Base-by-base conservation (phyloP, 257 asterid genomes). In the Primulina huaijiensis region DNA sequence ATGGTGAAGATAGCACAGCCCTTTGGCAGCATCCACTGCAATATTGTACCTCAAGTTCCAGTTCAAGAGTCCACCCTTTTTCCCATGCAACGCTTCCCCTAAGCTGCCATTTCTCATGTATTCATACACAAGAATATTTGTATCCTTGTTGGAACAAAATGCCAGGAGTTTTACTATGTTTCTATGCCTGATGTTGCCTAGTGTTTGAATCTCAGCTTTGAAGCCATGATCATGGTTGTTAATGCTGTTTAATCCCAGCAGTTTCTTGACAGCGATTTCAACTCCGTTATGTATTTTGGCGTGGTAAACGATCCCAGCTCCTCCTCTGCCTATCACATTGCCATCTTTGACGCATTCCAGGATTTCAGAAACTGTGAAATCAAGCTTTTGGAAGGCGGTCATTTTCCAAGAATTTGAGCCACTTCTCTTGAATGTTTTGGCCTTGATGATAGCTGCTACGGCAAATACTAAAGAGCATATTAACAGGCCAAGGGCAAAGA, bases 91-190 rank as follows among this genome's bases (percentile, higher is more conserved):
- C 2, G 96, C 89, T 72, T 93, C 98, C 6, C 98, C 98, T 64
- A 93, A 76, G 82, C 98, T 93, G 52, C 98, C 98, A 46, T 93
- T 90, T 25, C 92, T 77, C 98, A 93, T 93, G 85, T 88, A 90
- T 57, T 93, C 98, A 14, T 90, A 93, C 25, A 93, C 98, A 0
- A 93, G 96, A 0, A 93, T 86, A 37, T 93, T 93, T 0, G 96
- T 82, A 38, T 93, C 97, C 76, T 82, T 89, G 75, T 89, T 89
- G 2, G 98, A 76, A 71, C 98, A 93, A 46, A 90, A 93, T 0
- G 98, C 98, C 3, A 90, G 70, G 2, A 93, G 78, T 34, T 88
- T 81, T 0, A 93, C 97, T 0, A 93, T 93, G 89, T 93, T 80
- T 12, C 98, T 67, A 65, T 93, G 98, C 23, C 97, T 77, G 66